Evolutionary conservation across 2,329 filamentous ascomycete species (phyloP).

Genomic region (Neofusicoccum cordaticola): DNA sequence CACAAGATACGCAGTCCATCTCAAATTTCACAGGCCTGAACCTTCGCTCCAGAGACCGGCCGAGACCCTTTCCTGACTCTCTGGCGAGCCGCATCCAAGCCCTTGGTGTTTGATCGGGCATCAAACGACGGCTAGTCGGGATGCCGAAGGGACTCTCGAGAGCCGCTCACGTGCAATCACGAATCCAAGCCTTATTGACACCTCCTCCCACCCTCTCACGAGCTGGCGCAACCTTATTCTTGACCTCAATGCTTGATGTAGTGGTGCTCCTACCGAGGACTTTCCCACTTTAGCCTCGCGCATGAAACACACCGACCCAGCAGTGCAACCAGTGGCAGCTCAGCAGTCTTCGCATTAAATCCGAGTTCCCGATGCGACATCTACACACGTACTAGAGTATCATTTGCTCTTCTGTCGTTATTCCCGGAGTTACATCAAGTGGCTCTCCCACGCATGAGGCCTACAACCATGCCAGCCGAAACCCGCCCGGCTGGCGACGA

Average conservation of each 20-base stretch:
- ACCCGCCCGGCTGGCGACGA: not conserved
- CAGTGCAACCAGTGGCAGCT: not conserved
- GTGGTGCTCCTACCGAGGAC: not conserved
- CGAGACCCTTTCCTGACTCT: not conserved
- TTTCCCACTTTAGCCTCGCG: not conserved
- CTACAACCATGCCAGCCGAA: not conserved
- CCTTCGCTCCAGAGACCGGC: not conserved
- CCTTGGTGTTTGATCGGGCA: not conserved
- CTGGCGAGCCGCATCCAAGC: not conserved
- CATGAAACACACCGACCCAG: not conserved
- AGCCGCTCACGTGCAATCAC: constrained; percentile 7
- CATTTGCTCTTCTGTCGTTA: not conserved
- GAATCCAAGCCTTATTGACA: constrained; percentile 1
- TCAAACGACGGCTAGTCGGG: not conserved
- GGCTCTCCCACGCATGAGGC: not conserved
- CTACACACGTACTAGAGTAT: not conserved
- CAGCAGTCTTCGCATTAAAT: no score
- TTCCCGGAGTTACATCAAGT: not conserved
- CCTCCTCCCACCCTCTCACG: not conserved
- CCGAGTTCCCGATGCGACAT: no score
- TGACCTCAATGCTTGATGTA: not conserved
- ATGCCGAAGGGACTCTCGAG: not conserved
- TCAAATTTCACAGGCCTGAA: not conserved
- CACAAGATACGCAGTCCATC: not conserved
- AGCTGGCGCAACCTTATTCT: not conserved